These are phyloP conservation scores for Pythium periplocum DNA, from an alignment of 352 stramenopile genomes.

Conservation along the genomic window DNA sequence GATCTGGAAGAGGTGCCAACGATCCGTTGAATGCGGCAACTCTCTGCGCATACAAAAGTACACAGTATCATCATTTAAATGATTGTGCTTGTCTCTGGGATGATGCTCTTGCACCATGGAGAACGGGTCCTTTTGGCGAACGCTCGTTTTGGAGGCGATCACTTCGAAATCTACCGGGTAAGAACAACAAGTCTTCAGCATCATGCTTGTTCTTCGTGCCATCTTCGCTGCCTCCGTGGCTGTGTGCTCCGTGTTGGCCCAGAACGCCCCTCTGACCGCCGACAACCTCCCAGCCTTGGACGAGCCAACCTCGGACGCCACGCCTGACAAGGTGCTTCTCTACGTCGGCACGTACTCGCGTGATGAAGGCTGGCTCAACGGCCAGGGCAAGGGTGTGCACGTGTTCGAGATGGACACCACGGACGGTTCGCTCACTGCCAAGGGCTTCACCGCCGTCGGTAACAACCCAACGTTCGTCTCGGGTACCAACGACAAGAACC, in stretches of 20 bases:
- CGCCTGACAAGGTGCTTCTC: constrained; percentile 23
- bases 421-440: constrained; percentile 29
- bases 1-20: too few relatives aligned
- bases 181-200: not conserved
- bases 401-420: constrained; percentile 44
- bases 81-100: too few relatives aligned
- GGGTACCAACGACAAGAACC: constrained; percentile 9
- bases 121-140: too few relatives aligned
- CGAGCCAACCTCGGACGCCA: not conserved
- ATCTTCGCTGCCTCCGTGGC: constrained; percentile 23
- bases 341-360: constrained; percentile 59
- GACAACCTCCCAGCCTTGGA: not conserved
- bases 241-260: not conserved
- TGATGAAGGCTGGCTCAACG: constrained; percentile 64
- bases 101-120: too few relatives aligned
- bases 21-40: too few relatives aligned
- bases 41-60: too few relatives aligned
- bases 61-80: too few relatives aligned
- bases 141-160: too few relatives aligned
- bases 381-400: constrained; percentile 58
- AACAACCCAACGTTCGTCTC: constrained; percentile 37
- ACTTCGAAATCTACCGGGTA: too few relatives aligned
- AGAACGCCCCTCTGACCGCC: not conserved
- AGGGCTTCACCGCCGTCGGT: constrained; percentile 29
- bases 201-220: constrained; percentile 44